These are phyloP conservation scores for Acanthamoeba rhysodes DNA, from an alignment of 208 protist species.

Conservation along the genomic window DNA sequence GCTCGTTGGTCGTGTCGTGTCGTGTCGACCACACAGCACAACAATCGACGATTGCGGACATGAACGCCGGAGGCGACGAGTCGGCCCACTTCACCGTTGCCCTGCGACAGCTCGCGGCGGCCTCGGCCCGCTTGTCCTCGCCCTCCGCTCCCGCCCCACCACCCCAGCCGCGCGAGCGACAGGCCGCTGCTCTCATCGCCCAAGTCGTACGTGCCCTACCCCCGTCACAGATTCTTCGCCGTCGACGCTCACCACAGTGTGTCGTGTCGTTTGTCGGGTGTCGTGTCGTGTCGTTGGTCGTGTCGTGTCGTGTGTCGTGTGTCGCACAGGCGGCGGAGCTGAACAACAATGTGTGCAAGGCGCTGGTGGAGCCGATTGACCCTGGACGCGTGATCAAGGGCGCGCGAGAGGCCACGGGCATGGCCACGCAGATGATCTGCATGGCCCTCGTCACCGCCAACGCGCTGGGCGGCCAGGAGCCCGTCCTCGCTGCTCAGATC, in stretches of 20 bases:
- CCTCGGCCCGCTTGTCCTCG: background rate
- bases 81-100: background rate
- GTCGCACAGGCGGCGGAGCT: background rate
- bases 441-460: constrained; percentile 40
- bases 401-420: background rate
- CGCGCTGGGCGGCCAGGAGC: background rate
- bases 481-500: background rate
- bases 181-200: background rate
- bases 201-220: background rate
- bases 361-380: constrained; percentile 10
- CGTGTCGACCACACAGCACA: background rate
- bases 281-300: too few species aligned
- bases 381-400: background rate
- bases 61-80: background rate
- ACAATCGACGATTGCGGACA: background rate
- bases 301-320: too few species aligned
- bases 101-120: background rate
- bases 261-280: background rate
- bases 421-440: constrained; percentile 27
- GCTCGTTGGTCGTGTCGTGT: too few species aligned
- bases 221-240: background rate
- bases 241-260: too few species aligned
- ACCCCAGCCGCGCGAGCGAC: background rate
- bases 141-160: background rate
- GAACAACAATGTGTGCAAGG: constrained; percentile 43